Evolutionary conservation across 768 basidiomycete genomes (phyloP), one percentile per base, ranked within the genome.

Genomic region (Tephrocybe sp.): DNA sequence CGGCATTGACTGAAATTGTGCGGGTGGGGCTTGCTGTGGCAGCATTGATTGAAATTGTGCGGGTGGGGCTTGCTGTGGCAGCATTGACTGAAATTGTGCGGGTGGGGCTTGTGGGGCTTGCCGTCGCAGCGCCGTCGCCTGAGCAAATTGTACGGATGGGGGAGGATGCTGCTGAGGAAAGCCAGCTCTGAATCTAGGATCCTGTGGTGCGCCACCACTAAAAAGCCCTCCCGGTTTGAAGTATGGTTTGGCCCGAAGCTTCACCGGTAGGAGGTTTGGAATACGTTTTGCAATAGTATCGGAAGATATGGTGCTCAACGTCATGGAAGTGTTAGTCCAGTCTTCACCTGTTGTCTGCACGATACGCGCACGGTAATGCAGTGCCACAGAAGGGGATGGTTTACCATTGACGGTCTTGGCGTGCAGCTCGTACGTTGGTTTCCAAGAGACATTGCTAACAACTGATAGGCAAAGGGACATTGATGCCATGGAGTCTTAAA

Each of bases 311-410:
- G 82, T 83, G 63, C 77, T 82, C 23, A 85, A 68, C 5, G 73
- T 79, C 30, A 85, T 68, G 1, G 69, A 53, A 1, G 77, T 70
- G 51, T 74, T 66, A 19, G 58, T 70, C 84, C 83, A 86, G 53
- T 82, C 78, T 57, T 86, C 84, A 11, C 83, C 83, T 0, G 83
- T 82, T 55, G 62, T 63, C 56, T 86, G 83, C 0, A 61, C 65
- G 44, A 85, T 69, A 23, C 72, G 67, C 0, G 82, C 81, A 20
- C 78, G 77, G 57, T 84, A 84, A 52, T 81, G 75, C 9, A 86
- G 68, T 2, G 71, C 55, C 20, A 83, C 72, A 0, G 68, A 59
- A 5, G 74, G 60, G 0, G 73, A 73, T 3, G 76, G 73, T 50
- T 75, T 71, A 0, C 75, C 76, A 52, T 69, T 61, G 47, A 73